Percentiles rank a stretch among this genome's conserved stretches.
Evolutionary conservation across 2,329 filamentous ascomycete species (phyloP).

Genomic region (Alternaria longipes): DNA sequence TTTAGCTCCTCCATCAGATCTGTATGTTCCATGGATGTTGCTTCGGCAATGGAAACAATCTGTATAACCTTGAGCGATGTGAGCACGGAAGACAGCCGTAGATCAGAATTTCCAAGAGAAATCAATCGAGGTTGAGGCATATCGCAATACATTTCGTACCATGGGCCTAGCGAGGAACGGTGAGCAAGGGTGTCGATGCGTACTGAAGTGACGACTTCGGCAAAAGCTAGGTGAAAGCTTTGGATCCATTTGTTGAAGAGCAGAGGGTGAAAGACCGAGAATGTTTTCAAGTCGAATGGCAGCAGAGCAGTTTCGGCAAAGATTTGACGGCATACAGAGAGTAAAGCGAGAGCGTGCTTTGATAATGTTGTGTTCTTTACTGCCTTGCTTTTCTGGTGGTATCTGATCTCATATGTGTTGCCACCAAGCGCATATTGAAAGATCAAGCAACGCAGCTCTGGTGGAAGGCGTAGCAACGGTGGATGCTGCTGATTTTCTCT

Average conservation of each 20-base stretch:
- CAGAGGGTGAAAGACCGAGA: background rate
- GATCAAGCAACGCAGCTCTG: conserved; percentile 17
- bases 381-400: no score
- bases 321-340: conserved; percentile 15
- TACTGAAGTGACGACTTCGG: background rate
- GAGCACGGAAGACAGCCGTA: background rate
- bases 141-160: background rate
- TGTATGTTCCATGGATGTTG: background rate
- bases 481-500: conserved; percentile 14
- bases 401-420: conserved; percentile 28
- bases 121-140: background rate
- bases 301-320: conserved; percentile 12
- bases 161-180: background rate
- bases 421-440: conserved; percentile 46
- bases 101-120: background rate
- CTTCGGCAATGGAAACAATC: background rate
- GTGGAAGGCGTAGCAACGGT: conserved; percentile 10
- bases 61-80: background rate
- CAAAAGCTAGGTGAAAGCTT: background rate
- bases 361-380: background rate
- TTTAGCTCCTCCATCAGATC: background rate
- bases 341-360: background rate
- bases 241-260: background rate
- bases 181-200: background rate
- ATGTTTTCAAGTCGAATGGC: background rate